Base-by-base conservation (phyloP, 176 grass and related monocot species). In the Triticum turgidum region DNA sequence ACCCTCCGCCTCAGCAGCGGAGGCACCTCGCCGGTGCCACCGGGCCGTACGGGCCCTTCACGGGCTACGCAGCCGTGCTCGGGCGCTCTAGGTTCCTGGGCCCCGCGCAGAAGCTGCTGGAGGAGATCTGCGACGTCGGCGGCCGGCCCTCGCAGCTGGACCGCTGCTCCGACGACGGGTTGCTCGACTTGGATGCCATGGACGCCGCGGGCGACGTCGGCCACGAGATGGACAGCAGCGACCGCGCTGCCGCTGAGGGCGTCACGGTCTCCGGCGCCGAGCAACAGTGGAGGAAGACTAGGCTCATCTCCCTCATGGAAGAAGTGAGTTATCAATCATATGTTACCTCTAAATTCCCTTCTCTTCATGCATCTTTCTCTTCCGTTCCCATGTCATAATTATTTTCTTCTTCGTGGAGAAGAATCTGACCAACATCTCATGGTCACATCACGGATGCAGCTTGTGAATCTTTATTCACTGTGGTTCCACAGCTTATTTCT, bases 281-380 rank as follows among this genome's bases (percentile, higher is more conserved):
- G 80, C 91, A 92, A 85, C 94, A 93, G 87, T 99, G 97, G 97
- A 97, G 90, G 90, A 99, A 99, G 89, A 91, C 97, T 11, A 94
- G 89, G 76, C 97, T 99, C 63, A 83, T 99, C 72, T 93, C 94
- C 61, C 78, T 97, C 85, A 88, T 97, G 79, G 97, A 99, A 71
- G 97, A 99, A 91, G 97, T 99, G 74, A 92, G 83, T 88, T 52
- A 56, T 87, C 29, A 1, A 84, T 83, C 54, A 0, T 18, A 75
- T 37, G 1, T 14, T 64, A 39, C 11, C 34, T 62, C 20, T 32
- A 49, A 44, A 42, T 86, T 73, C 10, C 11, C 22, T 64, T 17
- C 65, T 83, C 81, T 49, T 39, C 12, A 67, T 32, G 11, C 24
- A 76, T 80, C 11, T 78, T 69, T 8, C 34, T 47, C 76, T 51